Evolutionary conservation across 257 asterid genomes (phyloP).

Genomic region (Solanum chiquidenum): DNA sequence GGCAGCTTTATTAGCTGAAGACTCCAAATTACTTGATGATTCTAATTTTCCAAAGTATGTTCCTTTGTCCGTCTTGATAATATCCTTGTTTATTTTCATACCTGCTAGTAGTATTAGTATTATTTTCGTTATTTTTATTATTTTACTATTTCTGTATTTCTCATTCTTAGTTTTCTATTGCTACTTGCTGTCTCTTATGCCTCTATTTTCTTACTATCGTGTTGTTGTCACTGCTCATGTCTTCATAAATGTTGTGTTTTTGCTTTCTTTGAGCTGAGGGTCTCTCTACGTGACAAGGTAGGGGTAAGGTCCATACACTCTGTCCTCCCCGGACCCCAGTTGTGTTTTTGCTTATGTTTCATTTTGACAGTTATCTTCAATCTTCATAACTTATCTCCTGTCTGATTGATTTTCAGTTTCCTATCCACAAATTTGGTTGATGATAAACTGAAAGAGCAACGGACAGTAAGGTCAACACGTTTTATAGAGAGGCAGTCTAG

Average conservation of each 20-base stretch:
- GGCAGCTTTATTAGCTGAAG: conserved; percentile 48
- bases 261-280: neutral
- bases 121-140: neutral
- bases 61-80: neutral
- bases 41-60: conserved; percentile 31
- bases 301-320: neutral
- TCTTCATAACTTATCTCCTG: neutral
- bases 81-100: neutral
- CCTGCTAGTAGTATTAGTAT: neutral
- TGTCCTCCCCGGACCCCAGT: neutral
- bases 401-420: conserved; percentile 7
- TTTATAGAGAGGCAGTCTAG: conserved; percentile 53
- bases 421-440: conserved; percentile 21
- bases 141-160: neutral
- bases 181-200: neutral
- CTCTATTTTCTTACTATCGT: neutral
- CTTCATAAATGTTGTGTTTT: neutral
- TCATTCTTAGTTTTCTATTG: neutral
- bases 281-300: neutral
- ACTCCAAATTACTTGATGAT: conserved; percentile 29
- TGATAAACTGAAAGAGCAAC: conserved; percentile 22
- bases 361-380: neutral
- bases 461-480: conserved; percentile 69
- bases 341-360: neutral
- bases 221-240: neutral